Evolutionary conservation across 305 asterid species (phyloP), one percentile per base, ranked within the genome.

Genomic region (Lippia alba): DNA sequence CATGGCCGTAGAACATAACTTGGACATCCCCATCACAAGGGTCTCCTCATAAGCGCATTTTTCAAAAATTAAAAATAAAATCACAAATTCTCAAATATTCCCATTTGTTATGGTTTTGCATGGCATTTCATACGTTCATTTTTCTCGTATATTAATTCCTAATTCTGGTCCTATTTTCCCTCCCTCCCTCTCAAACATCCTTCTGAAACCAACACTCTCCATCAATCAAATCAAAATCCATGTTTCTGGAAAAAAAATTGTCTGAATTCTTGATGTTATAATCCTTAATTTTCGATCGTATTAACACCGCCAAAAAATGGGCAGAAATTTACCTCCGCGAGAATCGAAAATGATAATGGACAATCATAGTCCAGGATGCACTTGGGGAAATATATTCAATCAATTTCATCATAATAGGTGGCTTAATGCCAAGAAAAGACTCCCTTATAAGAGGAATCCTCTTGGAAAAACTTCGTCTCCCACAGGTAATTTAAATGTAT

Each of bases 391-490:
- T 36, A 36, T 88, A 11, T 72, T 92, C 58, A 89, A 88, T 71
- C 91, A 78, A 77, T 64, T 92, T 48, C 87, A 83, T 69, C 81
- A 80, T 15, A 85, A 66, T 56, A 64, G 76, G 6, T 83, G 93
- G 82, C 74, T 79, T 68, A 65, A 74, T 45, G 93, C 78, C 73
- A 82, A 77, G 82, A 92, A 81, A 77, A 74, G 70, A 45, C 85
- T 92, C 56, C 82, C 96, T 4, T 78, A 68, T 62, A 81, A 34
- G 67, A 79, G 78, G 66, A 78, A 71, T 24, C 45, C 70, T 15
- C 41, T 7, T 7, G 41, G 41, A 3, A 36, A 36, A 36, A 8
- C 1, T 36, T 36, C 4, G 9, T 36, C 41, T 36, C 30, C 30
- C 30, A 7, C 41, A 36, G 41, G 41, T 36, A 36, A 36, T 36